These are phyloP conservation scores for Puccinellia tenuiflora DNA, from an alignment of 176 grass and related monocot species.

Conservation along the genomic window DNA sequence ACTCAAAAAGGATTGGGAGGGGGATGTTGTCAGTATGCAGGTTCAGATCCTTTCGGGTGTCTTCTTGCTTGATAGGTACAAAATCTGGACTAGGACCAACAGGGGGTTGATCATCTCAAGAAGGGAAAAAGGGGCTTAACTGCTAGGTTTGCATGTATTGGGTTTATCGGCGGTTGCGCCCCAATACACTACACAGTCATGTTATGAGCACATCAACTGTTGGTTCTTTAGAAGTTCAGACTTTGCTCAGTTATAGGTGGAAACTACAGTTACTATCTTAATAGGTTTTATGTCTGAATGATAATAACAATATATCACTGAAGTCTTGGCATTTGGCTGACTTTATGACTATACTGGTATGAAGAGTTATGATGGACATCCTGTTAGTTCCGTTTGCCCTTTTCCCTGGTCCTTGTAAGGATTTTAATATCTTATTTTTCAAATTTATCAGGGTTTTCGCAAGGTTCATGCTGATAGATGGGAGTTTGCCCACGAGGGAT, in stretches of 20 bases:
- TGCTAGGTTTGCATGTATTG: not conserved
- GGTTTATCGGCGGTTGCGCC: not conserved
- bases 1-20: not conserved
- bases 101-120: not conserved
- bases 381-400: not conserved
- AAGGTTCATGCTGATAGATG: constrained; percentile 89
- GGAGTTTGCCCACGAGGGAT: constrained; percentile 92
- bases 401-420: not conserved
- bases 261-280: not conserved
- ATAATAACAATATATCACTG: not conserved
- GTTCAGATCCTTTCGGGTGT: not conserved
- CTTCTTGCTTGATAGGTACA: not conserved
- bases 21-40: not conserved
- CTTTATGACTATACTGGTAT: not conserved
- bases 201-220: not conserved
- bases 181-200: not conserved
- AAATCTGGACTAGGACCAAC: not conserved
- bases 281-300: not conserved
- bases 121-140: not conserved
- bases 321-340: not conserved
- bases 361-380: not conserved
- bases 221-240: not conserved
- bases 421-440: constrained; percentile 12
- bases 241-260: not conserved
- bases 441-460: constrained; percentile 65